Base-by-base conservation (phyloP, 2,329 filamentous ascomycete species). In the Cladophialophora carrionii region DNA sequence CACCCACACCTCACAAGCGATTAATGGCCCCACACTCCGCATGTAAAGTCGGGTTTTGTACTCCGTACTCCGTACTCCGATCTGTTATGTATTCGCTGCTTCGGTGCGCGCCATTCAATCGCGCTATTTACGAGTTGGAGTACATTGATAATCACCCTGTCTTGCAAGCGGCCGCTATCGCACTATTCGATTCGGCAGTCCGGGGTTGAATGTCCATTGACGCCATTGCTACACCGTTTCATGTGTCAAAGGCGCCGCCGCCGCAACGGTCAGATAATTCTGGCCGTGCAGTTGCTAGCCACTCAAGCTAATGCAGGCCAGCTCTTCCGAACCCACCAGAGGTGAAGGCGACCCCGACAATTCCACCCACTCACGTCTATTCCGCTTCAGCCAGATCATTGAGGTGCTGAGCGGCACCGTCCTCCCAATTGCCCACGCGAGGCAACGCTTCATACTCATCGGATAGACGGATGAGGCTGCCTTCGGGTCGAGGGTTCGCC, bases 281-380 rank as follows among this genome's bases (percentile, higher is more conserved):
- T n/a, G 37, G 26, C 17, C 24, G 3, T 34, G 10, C 8, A 26
- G 5, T 20, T 9, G 52, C 29, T 12, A 26, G 48, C 56, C 24
- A 29, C 20, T 58, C 37, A 57, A 20, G 55, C 55, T 57, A 57
- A 57, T 57, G 55, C 55, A 48, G 55, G 55, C 55, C 55, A 57
- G 12, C 55, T 48, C 41, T 14, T 57, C 37, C 20, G 6, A 20
- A 41, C 22, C 55, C 41, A 46, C 37, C 22, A 32, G 24, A 57
- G 55, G 22, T 57, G 34, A 46, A 41, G 37, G 10, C 32, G 4
- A 20, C 29, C 37, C 14, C 26, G 55, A 26, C 9, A 17, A 5
- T 48, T 57, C 55, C 26, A 9, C 43, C 41, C 55, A 26, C 24
- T 41, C 10, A 46, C 22, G 41, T 31, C 57, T 31, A 20, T 43